Base-by-base conservation (phyloP, 192 early-diverging fungal species). In the Rhizoclosmatium sp. region DNA sequence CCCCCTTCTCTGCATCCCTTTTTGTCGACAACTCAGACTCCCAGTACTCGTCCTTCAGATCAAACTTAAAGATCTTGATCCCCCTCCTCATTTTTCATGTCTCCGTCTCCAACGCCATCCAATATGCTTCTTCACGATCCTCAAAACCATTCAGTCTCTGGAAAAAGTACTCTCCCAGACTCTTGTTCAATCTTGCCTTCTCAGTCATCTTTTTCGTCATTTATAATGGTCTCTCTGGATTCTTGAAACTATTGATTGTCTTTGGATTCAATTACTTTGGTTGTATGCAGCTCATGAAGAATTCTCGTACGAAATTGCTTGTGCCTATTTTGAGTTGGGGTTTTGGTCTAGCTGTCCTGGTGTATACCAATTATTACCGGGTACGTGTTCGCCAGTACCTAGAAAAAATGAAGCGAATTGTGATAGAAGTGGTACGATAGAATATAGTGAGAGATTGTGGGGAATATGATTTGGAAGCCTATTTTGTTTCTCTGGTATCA, bases 321-420 rank as follows among this genome's bases (percentile, higher is more conserved):
- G 92, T 89, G 47, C 94, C 94, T 0, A 59, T 84, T 1, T 59
- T 94, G 12, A 90, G 92, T 14, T 99, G 98, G 98, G 81, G 86
- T 4, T 97, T 92, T 77, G 95, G 92, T 70, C 54, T 99, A 45
- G 86, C 76, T 2, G 82, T 97, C 61, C 81, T 99, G 14, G 97
- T 97, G 83, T 39, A 83, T 31, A 98, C 95, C 77, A 92, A 96
- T 79, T 73, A 75, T 9, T 94, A 90, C 76, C 67, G 85, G 40
- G 97, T 95, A 0, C 31, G 31, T 31, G 31, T 31, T 31, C 0
- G 31, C 31, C 31, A 31, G 31, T 31, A 31, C 31, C 31, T 31
- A 31, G 31, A 31, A 31, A 31, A 31, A 31, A 31, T 31, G 31
- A 31, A 31, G 31, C 31, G 31, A 31, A 31, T 31, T 31, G 31